phyloP scores from a whole-genome alignment of 352 stramenopile genomes.

The Blastocystis sp. region DNA sequence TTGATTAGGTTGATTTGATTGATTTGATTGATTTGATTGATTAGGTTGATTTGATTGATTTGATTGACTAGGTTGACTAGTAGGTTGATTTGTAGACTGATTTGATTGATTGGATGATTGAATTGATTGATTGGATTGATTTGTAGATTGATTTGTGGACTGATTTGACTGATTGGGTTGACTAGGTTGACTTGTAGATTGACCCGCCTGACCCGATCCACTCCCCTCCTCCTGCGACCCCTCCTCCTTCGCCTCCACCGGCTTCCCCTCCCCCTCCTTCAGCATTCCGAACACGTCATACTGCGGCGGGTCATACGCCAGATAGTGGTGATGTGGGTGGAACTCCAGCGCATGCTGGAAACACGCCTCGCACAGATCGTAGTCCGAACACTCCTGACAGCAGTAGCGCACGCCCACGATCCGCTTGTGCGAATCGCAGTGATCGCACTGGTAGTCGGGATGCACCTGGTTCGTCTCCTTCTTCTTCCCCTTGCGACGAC shows the following conservation, averaged over 20 bases:
- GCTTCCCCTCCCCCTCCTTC: not conserved
- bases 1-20: no score
- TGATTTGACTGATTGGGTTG: no score
- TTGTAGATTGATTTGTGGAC: no score
- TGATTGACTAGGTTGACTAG: no score
- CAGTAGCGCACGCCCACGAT: slow-evolving; percentile 30
- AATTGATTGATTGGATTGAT: no score
- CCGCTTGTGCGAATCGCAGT: not conserved
- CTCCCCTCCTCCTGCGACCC: not conserved
- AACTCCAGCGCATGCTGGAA: slow-evolving; percentile 18
- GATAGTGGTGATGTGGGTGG: not conserved
- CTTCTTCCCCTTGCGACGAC: slow-evolving; percentile 35
- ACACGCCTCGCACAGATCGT: slow-evolving; percentile 27
- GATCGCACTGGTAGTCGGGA: slow-evolving; percentile 3
- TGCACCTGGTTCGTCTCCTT: not conserved
- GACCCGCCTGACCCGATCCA: not conserved
- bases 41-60: no score
- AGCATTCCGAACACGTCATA: slow-evolving; percentile 37
- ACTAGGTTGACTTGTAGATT: no score
- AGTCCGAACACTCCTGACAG: slow-evolving; percentile 38
- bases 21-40: no score
- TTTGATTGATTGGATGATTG: no score
- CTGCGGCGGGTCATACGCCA: slow-evolving; percentile 35
- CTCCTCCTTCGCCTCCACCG: not conserved
- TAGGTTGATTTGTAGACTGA: no score